Percentiles rank a stretch among this genome's conserved stretches.
phyloP scores from a whole-genome alignment of 345 rosid genomes.

The Arabidopsis arenosa region DNA sequence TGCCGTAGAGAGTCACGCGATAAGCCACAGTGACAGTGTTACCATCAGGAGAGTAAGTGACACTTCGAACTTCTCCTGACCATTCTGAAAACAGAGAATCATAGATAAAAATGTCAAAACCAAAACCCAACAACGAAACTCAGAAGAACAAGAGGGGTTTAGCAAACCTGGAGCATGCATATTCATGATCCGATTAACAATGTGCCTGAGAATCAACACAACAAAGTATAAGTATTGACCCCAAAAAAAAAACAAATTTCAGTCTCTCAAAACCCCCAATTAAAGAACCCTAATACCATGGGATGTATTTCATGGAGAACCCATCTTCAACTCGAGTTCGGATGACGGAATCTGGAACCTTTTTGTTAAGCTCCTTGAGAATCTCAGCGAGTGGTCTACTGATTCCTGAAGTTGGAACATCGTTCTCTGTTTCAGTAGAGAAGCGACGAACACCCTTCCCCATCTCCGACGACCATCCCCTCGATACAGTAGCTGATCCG shows the following conservation, averaged over 20 bases:
- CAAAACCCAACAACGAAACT: conserved; percentile 7
- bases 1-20: conserved; percentile 81
- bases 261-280: neutral
- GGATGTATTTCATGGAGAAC: conserved; percentile 68
- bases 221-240: neutral
- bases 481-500: conserved; percentile 20
- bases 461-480: conserved; percentile 16
- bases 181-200: conserved; percentile 81
- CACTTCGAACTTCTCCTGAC: conserved; percentile 88
- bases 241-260: neutral
- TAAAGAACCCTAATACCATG: conserved; percentile 54
- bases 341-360: conserved; percentile 70
- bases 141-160: neutral
- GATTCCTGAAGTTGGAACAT: conserved; percentile 67
- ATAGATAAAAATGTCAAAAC: conserved; percentile 9
- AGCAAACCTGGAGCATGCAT: conserved; percentile 73
- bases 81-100: conserved; percentile 56
- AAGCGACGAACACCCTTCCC: conserved; percentile 33
- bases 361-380: conserved; percentile 81
- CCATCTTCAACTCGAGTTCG: conserved; percentile 65
- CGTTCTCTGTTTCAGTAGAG: conserved; percentile 42
- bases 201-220: conserved; percentile 63
- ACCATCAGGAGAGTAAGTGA: conserved; percentile 78
- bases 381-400: conserved; percentile 71
- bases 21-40: conserved; percentile 79